phyloP scores from a whole-genome alignment of 306 rosid species.

The Medicago truncatula region DNA sequence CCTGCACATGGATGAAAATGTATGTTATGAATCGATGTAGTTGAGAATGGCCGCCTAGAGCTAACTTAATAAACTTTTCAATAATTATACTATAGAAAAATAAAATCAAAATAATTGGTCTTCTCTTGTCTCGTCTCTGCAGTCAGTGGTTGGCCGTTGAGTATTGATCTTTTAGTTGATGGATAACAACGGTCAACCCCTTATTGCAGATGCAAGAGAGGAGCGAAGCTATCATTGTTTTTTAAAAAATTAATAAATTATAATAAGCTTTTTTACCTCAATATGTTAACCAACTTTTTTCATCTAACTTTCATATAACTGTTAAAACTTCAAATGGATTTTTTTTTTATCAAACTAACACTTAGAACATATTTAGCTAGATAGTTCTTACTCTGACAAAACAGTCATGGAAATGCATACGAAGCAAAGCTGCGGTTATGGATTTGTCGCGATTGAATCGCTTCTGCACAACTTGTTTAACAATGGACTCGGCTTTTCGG shows the following conservation, averaged over 20 bases:
- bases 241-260: neutral
- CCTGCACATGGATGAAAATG: slow-evolving; percentile 37
- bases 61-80: neutral
- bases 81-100: neutral
- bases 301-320: neutral
- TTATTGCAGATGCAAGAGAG: neutral
- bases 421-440: slow-evolving; percentile 57
- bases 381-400: slow-evolving; percentile 52
- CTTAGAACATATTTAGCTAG: neutral
- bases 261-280: neutral
- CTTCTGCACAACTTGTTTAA: slow-evolving; percentile 44
- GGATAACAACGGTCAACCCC: neutral
- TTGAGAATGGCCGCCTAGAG: neutral
- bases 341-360: neutral
- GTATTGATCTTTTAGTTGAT: neutral
- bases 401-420: slow-evolving; percentile 73
- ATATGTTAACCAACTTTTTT: neutral
- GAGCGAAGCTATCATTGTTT: neutral
- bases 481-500: slow-evolving; percentile 54
- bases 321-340: neutral
- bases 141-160: neutral
- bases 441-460: slow-evolving; percentile 46
- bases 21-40: neutral
- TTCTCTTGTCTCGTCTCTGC: neutral
- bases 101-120: neutral